Percentiles rank a stretch among this genome's conserved stretches.
Evolutionary conservation across 805 yeast species (phyloP).

Genomic region (Cyberlindnera suaveolens): DNA sequence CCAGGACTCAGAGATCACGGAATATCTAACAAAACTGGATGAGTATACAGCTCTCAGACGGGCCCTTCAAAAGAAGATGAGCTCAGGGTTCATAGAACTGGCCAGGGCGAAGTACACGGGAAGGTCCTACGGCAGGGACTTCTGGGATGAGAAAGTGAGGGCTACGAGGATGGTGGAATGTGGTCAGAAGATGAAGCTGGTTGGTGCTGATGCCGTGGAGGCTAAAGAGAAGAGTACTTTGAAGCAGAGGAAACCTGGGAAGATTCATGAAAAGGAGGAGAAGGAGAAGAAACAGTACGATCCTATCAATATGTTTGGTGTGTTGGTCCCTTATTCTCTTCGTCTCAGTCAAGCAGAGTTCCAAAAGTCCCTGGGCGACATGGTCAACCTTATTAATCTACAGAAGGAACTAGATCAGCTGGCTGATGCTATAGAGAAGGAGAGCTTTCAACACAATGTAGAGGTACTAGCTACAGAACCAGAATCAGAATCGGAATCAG

Average conservation of each 20-base stretch:
- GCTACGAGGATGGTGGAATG: slow-evolving; percentile 17
- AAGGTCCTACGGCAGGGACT: slow-evolving; percentile 33
- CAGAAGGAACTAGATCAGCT: slow-evolving; percentile 1
- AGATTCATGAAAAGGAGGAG: not conserved
- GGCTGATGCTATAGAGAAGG: slow-evolving; percentile 4
- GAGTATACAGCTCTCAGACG: slow-evolving; percentile 6
- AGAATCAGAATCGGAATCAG: not conserved
- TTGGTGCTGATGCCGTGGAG: not conserved
- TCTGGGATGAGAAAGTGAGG: slow-evolving; percentile 32
- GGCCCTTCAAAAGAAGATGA: slow-evolving; percentile 4
- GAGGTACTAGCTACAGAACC: not conserved
- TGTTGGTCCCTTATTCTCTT: slow-evolving; percentile 37
- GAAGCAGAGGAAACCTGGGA: not conserved
- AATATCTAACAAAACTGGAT: slow-evolving; percentile 10
- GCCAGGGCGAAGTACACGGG: slow-evolving; percentile 40
- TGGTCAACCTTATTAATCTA: slow-evolving; percentile 4
- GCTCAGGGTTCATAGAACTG: slow-evolving; percentile 33
- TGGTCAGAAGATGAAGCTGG: not conserved
- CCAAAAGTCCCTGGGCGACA: slow-evolving; percentile 22
- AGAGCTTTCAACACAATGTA: not conserved
- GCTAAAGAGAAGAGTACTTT: not conserved
- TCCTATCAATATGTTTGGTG: slow-evolving; percentile 43
- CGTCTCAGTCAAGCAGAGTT: slow-evolving; percentile 34
- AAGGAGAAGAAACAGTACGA: slow-evolving; percentile 17
- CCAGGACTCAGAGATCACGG: not conserved